Evolutionary conservation across 73 alveolate species (phyloP).

Genomic region (Paramecium bursaria): DNA sequence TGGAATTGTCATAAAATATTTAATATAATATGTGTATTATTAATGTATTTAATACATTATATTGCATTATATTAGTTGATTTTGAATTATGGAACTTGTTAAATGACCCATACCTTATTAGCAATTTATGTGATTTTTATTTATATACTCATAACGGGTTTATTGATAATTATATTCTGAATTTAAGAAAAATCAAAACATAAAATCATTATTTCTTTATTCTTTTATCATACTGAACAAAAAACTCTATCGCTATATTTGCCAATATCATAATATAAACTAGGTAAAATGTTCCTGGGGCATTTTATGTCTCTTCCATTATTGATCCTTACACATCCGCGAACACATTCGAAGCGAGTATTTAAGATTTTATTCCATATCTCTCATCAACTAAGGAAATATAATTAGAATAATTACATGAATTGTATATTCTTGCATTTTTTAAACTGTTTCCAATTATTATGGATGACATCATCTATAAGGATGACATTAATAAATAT

Average conservation of each 20-base stretch:
- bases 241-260: slow-evolving; percentile 18
- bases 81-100: too few species aligned
- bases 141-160: too few species aligned
- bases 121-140: too few species aligned
- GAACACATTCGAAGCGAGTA: slow-evolving; percentile 7
- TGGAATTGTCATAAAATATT: too few species aligned
- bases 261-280: slow-evolving; percentile 16
- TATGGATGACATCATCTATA: slow-evolving; percentile 1
- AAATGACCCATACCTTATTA: too few species aligned
- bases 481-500: not conserved
- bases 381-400: slow-evolving; percentile 18
- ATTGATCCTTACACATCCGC: slow-evolving; percentile 27
- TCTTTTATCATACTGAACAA: too few species aligned
- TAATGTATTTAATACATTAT: too few species aligned
- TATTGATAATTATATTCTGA: too few species aligned
- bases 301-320: slow-evolving; percentile 24
- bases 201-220: too few species aligned
- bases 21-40: too few species aligned
- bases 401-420: not conserved
- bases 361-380: slow-evolving; percentile 20
- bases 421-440: slow-evolving; percentile 15
- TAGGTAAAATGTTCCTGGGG: slow-evolving; percentile 10
- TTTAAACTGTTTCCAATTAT: slow-evolving; percentile 32
- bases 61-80: too few species aligned
- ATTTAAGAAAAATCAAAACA: too few species aligned